phyloP scores from a whole-genome alignment of 2,329 filamentous ascomycete species.

The Hypoxylon sp. region DNA sequence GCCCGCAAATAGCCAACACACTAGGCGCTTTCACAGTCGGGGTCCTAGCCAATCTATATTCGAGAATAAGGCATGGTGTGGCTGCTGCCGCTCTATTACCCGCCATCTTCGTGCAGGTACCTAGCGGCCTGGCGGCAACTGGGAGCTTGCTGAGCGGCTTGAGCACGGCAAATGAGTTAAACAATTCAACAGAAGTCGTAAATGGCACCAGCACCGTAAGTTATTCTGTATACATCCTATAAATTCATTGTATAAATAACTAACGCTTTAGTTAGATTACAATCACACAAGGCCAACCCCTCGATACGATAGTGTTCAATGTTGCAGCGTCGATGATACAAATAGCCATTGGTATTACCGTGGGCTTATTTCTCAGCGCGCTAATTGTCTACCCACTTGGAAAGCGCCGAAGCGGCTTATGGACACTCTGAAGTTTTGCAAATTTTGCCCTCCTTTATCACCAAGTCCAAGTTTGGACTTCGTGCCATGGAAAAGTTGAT shows the following conservation, averaged over 20 bases:
- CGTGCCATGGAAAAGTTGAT: conserved; percentile 25
- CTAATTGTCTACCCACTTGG: conserved; percentile 66
- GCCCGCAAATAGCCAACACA: conserved; percentile 82
- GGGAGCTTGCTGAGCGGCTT: conserved; percentile 64
- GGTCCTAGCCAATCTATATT: conserved; percentile 83
- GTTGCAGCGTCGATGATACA: conserved; percentile 67
- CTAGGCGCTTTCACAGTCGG: conserved; percentile 84
- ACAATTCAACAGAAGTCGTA: conserved; percentile 55
- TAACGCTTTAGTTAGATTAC: conserved; percentile 44
- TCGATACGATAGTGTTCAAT: conserved; percentile 61
- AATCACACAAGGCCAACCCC: conserved; percentile 52
- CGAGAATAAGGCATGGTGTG: conserved; percentile 68
- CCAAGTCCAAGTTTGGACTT: conserved; percentile 26
- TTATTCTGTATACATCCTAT: background rate
- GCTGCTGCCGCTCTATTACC: conserved; percentile 64
- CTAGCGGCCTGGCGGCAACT: conserved; percentile 64
- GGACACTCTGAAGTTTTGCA: conserved; percentile 60
- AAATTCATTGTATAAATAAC: conserved; percentile 4
- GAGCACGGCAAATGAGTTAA: conserved; percentile 61
- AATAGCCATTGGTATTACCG: conserved; percentile 67
- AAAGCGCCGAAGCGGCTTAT: conserved; percentile 65
- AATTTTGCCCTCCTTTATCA: conserved; percentile 13
- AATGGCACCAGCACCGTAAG: conserved; percentile 56
- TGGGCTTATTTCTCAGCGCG: conserved; percentile 66
- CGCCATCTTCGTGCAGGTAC: conserved; percentile 65